A percentile compares a stretch with the other conserved stretches of the same genome.
Conservation (phyloP, 2,329 filamentous ascomycete genomes). For the Paecilomyces niveus region DNA sequence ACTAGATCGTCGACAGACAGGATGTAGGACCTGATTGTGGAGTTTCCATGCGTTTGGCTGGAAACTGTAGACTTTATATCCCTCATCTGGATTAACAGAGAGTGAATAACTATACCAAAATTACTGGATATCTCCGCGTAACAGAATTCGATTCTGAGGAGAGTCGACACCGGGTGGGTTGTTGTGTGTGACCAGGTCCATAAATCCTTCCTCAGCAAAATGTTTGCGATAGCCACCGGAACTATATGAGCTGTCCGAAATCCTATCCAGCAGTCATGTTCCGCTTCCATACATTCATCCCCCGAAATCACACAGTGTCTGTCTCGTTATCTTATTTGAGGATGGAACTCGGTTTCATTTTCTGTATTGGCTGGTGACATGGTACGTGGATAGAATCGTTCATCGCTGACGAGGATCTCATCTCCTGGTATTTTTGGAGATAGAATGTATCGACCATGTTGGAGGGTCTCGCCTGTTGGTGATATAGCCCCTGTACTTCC, state of each 20-base stretch:
- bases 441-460: not conserved
- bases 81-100: conserved; percentile 4
- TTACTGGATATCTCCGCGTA: not conserved
- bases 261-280: not conserved
- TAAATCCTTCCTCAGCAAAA: not conserved
- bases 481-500: not conserved
- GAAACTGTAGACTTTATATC: conserved; percentile 3
- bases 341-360: not conserved
- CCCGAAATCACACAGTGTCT: conserved; percentile 1
- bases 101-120: conserved; percentile 1
- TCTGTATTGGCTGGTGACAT: not conserved
- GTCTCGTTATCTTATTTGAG: conserved; percentile 10
- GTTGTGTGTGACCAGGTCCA: not conserved
- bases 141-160: not conserved
- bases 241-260: conserved; percentile 3
- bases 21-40: conserved; percentile 1
- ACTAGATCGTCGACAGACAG: not conserved
- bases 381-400: not conserved
- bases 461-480: not conserved
- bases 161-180: not conserved
- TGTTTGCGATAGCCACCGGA: not conserved
- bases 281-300: not conserved
- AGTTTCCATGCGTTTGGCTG: not conserved
- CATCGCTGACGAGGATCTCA: not conserved
- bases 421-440: not conserved